Evolutionary conservation across 2,329 filamentous ascomycete genomes (phyloP).

Genomic region (Aspergillus caelatus): DNA sequence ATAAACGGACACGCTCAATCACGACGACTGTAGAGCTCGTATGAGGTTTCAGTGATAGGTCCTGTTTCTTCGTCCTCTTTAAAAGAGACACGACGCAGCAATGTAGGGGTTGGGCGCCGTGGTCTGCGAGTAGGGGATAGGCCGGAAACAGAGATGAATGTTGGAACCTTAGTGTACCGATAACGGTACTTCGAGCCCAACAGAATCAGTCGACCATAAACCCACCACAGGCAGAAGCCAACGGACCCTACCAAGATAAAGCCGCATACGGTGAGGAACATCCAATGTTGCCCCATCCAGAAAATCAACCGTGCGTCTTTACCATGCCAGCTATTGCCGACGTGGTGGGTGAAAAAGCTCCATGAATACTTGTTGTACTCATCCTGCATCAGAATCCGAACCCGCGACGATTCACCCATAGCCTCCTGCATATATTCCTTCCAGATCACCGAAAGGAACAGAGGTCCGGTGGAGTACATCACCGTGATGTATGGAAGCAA

Average conservation of each 20-base stretch:
- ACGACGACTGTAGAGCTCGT: conserved; percentile 40
- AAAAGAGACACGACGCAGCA: conserved; percentile 42
- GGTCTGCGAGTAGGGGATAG: conserved; percentile 39
- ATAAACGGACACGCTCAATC: conserved; percentile 26
- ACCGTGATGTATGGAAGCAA: conserved; percentile 73
- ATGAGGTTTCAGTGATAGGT: conserved; percentile 37
- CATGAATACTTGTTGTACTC: conserved; percentile 70
- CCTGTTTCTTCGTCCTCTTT: conserved; percentile 45
- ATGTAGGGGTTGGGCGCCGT: conserved; percentile 36
- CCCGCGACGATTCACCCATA: conserved; percentile 51
- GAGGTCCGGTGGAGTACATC: conserved; percentile 76
- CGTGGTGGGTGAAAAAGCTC: conserved; percentile 72
- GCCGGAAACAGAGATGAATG: conserved; percentile 29
- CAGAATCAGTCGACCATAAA: conserved; percentile 52
- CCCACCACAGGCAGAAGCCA: conserved; percentile 53
- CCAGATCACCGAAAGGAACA: conserved; percentile 77
- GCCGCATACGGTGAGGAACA: conserved; percentile 56
- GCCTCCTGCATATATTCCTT: conserved; percentile 66
- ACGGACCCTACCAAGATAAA: conserved; percentile 53
- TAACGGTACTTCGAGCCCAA: conserved; percentile 44
- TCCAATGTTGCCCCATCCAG: conserved; percentile 63
- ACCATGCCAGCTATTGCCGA: conserved; percentile 68
- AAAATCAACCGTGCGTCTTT: conserved; percentile 67
- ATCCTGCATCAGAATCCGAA: conserved; percentile 69
- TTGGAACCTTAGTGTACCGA: conserved; percentile 38